Percentiles rank a stretch among this genome's conserved stretches.
phyloP scores from a whole-genome alignment of 495 filamentous ascomycete species.

The Penicillium fimorum region DNA sequence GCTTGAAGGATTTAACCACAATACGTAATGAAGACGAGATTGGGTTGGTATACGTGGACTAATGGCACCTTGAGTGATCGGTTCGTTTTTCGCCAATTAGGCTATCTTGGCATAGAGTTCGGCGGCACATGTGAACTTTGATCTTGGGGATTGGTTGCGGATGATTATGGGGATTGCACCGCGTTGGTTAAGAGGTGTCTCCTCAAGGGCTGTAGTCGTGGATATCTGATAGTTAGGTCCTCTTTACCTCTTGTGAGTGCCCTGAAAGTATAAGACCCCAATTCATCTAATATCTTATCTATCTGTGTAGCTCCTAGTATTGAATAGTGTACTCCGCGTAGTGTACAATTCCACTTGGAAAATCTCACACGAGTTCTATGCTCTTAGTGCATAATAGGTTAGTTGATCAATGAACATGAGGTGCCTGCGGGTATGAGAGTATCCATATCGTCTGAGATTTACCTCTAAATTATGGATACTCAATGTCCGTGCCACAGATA shows the following conservation, averaged over 20 bases:
- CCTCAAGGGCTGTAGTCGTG: neutral
- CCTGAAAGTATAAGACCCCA: neutral
- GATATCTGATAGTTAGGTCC: neutral
- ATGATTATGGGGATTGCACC: neutral
- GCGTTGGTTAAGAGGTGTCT: neutral
- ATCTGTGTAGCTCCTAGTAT: neutral
- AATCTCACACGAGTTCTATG: neutral
- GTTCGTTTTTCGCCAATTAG: neutral
- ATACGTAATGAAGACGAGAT: neutral
- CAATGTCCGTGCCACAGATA: neutral
- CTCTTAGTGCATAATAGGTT: neutral
- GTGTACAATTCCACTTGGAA: neutral
- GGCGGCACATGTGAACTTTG: neutral
- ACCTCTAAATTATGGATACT: neutral
- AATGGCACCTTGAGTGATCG: neutral
- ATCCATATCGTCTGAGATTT: neutral
- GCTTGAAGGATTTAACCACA: neutral
- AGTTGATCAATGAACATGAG: neutral
- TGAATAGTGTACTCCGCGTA: neutral
- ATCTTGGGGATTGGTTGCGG: neutral
- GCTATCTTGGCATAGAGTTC: neutral
- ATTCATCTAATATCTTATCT: neutral
- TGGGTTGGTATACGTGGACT: neutral
- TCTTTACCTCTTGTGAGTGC: neutral
- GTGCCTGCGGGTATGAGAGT: neutral